Conservation (phyloP, 495 filamentous ascomycete genomes). For the Penicillium lividum region DNA sequence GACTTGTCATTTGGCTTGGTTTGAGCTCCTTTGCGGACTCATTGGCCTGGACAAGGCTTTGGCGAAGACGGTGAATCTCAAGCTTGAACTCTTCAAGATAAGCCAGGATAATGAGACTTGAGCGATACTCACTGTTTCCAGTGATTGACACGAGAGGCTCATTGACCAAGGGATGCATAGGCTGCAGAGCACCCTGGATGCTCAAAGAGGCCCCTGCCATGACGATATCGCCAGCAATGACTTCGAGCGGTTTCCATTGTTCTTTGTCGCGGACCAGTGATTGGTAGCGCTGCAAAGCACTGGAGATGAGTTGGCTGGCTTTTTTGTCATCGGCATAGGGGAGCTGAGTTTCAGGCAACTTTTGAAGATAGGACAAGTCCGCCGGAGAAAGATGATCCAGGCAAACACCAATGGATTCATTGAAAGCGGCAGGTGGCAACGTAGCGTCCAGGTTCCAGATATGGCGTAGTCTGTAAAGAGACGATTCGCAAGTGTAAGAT, state of each 20-base stretch:
- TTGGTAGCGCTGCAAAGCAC: constrained; percentile 34
- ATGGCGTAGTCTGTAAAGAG: constrained; percentile 51
- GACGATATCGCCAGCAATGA: constrained; percentile 26
- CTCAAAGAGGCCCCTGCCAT: constrained; percentile 31
- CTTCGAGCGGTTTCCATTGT: constrained; percentile 36
- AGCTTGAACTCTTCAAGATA: constrained; percentile 42
- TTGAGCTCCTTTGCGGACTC: constrained; percentile 46
- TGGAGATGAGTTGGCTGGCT: constrained; percentile 16
- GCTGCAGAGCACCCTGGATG: constrained; percentile 34
- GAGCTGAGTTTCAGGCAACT: constrained; percentile 30
- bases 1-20: constrained; percentile 63
- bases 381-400: constrained; percentile 57
- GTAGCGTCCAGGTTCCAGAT: constrained; percentile 39
- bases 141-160: constrained; percentile 41
- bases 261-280: constrained; percentile 42
- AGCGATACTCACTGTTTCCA: constrained; percentile 25
- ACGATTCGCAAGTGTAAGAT: constrained; percentile 50
- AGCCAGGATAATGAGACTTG: constrained; percentile 33
- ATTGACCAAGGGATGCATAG: constrained; percentile 48
- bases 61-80: constrained; percentile 40
- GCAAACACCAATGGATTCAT: constrained; percentile 37
- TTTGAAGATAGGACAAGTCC: constrained; percentile 50
- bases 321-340: constrained; percentile 22
- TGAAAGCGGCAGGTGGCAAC: constrained; percentile 15
- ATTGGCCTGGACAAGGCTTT: constrained; percentile 37